phyloP scores from a whole-genome alignment of 73 alveolate genomes.

The Stentor coeruleus region DNA sequence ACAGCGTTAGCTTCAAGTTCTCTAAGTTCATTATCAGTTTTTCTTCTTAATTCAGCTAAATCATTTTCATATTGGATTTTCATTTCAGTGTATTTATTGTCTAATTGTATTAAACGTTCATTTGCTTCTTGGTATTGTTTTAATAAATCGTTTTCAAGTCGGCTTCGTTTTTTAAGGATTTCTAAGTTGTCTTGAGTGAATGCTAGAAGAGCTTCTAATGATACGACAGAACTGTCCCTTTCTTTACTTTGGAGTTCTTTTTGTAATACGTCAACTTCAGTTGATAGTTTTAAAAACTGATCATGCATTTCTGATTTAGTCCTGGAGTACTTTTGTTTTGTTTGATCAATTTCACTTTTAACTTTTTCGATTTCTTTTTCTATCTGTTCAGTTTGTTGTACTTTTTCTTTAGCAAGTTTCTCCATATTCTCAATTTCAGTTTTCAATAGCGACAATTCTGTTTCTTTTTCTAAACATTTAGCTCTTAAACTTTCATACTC shows the following conservation, averaged over 20 bases:
- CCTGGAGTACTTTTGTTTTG: constrained; percentile 20
- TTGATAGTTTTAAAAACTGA: constrained; percentile 20
- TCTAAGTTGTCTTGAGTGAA: constrained; percentile 21
- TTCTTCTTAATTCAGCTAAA: constrained; percentile 4
- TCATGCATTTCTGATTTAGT: constrained; percentile 28
- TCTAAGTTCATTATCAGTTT: constrained; percentile 13
- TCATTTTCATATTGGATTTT: constrained; percentile 19
- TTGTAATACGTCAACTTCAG: constrained; percentile 21
- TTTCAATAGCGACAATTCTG: constrained; percentile 1
- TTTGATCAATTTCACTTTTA: constrained; percentile 14
- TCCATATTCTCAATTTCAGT: constrained; percentile 26
- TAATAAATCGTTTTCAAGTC: background rate
- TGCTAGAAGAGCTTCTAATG: constrained; percentile 19
- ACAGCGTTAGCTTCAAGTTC: constrained; percentile 12
- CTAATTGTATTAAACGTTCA: constrained; percentile 12
- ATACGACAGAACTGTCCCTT: constrained; percentile 21
- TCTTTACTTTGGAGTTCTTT: constrained; percentile 26
- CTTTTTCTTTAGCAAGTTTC: constrained; percentile 19
- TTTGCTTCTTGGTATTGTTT: constrained; percentile 23
- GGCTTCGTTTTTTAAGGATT: constrained; percentile 15
- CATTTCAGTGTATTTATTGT: constrained; percentile 18
- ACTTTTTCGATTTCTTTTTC: constrained; percentile 23
- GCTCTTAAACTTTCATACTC: constrained; percentile 17
- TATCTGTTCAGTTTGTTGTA: background rate
- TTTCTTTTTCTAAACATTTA: constrained; percentile 7